phyloP scores from a whole-genome alignment of 2,329 filamentous ascomycete genomes.

The Botryosphaeria dothidea region DNA sequence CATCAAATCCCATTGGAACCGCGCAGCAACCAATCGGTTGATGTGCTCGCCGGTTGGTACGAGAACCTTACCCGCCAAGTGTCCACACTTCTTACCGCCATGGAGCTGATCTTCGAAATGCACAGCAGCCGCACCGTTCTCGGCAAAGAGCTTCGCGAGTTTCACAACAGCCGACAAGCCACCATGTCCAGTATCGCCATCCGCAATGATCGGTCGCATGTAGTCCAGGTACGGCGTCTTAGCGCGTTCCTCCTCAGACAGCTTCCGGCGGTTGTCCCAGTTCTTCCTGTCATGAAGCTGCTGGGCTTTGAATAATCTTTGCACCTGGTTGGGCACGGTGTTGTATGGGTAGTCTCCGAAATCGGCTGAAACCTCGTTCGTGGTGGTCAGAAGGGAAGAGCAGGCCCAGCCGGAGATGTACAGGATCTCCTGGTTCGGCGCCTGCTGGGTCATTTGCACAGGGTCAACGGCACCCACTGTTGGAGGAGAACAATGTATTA shows the following conservation, averaged over 20 bases:
- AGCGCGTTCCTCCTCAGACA: slow-evolving; percentile 71
- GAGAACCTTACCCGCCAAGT: slow-evolving; percentile 92
- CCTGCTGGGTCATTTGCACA: slow-evolving; percentile 99
- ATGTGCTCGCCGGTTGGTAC: slow-evolving; percentile 95
- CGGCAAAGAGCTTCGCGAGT: slow-evolving; percentile 94
- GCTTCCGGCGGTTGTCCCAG: slow-evolving; percentile 79
- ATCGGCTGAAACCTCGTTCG: slow-evolving; percentile 96
- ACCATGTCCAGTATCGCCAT: slow-evolving; percentile 92
- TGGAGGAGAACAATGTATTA: background rate
- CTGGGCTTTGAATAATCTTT: slow-evolving; percentile 93
- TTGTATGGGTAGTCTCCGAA: slow-evolving; percentile 99
- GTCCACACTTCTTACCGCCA: slow-evolving; percentile 97
- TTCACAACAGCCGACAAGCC: slow-evolving; percentile 92
- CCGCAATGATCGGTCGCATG: slow-evolving; percentile 89
- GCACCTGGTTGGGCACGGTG: slow-evolving; percentile 96
- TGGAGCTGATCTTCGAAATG: slow-evolving; percentile 98
- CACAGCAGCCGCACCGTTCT: slow-evolving; percentile 93
- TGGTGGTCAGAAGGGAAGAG: slow-evolving; percentile 86
- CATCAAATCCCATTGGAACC: slow-evolving; percentile 99
- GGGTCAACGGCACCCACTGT: slow-evolving; percentile 96
- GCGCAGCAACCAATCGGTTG: slow-evolving; percentile 85
- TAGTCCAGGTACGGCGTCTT: slow-evolving; percentile 86
- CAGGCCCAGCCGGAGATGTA: slow-evolving; percentile 98
- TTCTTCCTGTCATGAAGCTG: slow-evolving; percentile 96
- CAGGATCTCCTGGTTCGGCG: slow-evolving; percentile 89